These are phyloP conservation scores for Alternaria consortialis DNA, from an alignment of 2,329 filamentous ascomycete species.

Conservation along the genomic window DNA sequence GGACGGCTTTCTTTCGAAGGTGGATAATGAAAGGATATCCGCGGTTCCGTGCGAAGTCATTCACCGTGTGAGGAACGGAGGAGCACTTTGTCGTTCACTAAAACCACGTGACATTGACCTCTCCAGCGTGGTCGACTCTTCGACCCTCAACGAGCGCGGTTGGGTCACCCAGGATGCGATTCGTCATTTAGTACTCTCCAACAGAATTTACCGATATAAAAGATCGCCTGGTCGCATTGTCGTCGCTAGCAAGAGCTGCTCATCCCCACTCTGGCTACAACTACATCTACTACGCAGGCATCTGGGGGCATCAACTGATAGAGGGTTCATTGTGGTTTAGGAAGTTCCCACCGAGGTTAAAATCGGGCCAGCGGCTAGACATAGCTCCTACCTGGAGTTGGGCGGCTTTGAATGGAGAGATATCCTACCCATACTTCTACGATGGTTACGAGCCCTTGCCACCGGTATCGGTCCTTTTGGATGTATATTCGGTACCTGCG, in stretches of 20 bases:
- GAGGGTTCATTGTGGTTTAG: neutral
- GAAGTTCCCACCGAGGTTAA: neutral
- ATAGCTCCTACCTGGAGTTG: constrained; percentile 3
- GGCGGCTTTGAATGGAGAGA: neutral
- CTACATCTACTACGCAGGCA: neutral
- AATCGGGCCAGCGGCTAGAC: neutral
- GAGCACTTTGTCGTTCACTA: neutral
- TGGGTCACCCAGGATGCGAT: neutral
- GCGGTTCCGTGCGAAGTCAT: neutral
- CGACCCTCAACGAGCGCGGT: neutral
- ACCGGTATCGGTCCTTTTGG: neutral
- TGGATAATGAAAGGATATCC: neutral
- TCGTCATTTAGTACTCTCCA: neutral
- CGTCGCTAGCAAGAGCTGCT: neutral
- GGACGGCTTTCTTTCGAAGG: constrained; percentile 2
- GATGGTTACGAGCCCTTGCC: too few relatives aligned
- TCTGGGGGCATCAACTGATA: neutral
- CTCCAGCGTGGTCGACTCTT: neutral
- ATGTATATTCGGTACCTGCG: neutral
- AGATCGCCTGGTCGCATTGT: constrained; percentile 1
- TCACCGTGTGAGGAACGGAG: neutral
- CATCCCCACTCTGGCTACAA: neutral
- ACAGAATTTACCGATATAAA: neutral
- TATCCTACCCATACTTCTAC: neutral
- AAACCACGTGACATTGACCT: neutral